Conservation (phyloP, 257 asterid genomes). For the Solanum dulcamara region DNA sequence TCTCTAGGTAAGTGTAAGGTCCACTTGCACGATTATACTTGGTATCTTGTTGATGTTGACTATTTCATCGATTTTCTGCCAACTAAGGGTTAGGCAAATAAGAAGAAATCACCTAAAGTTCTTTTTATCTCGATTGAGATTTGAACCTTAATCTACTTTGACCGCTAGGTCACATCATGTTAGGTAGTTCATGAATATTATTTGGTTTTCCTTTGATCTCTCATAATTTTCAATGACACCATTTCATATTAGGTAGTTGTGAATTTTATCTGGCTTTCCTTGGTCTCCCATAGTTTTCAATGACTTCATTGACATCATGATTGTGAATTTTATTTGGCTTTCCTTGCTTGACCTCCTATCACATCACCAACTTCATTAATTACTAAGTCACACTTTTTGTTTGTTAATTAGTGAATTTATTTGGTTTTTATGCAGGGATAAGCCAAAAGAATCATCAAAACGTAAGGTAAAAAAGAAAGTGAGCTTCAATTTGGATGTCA, state of each 20-base stretch:
- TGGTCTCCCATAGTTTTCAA: neutral
- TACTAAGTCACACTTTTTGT: neutral
- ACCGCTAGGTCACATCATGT: neutral
- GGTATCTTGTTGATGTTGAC: neutral
- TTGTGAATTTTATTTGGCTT: neutral
- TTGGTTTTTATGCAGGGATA: slow-evolving; percentile 22
- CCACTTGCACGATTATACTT: neutral
- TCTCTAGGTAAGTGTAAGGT: neutral
- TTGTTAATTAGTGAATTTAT: neutral
- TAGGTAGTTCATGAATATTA: neutral
- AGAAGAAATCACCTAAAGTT: neutral
- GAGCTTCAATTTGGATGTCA: slow-evolving; percentile 55
- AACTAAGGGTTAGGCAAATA: neutral
- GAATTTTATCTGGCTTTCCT: neutral
- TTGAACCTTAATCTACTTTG: neutral
- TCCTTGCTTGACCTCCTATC: neutral
- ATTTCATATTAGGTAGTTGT: neutral
- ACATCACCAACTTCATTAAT: neutral
- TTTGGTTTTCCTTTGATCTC: neutral
- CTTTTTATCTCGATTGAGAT: neutral
- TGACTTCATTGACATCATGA: neutral
- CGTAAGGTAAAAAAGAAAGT: slow-evolving; percentile 55
- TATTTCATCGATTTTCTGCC: accelerated
- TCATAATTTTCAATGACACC: neutral
- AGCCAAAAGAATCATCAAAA: slow-evolving; percentile 24